Percentiles rank a stretch among this genome's conserved stretches.
Evolutionary conservation across 768 basidiomycete species (phyloP).

Genomic region (Galerina marginata): DNA sequence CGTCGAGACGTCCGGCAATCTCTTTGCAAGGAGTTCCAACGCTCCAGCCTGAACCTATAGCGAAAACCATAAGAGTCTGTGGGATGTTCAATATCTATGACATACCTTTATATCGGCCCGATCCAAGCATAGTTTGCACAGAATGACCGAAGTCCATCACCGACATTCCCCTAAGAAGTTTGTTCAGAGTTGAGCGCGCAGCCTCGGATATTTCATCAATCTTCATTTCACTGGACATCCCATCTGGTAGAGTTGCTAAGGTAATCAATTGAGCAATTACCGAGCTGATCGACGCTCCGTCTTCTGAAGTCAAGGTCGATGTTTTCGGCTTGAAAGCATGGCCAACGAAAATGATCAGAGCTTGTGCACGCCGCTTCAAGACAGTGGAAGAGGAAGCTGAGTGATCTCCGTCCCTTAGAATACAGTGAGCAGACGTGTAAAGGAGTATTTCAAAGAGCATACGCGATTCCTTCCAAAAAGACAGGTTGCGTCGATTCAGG

Average conservation of each 20-base stretch:
- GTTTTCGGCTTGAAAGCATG: constrained; percentile 48
- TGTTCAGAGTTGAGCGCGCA: constrained; percentile 57
- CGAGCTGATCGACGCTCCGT: constrained; percentile 39
- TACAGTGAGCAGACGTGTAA: not conserved
- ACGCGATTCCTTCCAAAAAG: constrained; percentile 67
- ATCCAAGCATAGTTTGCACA: constrained; percentile 58
- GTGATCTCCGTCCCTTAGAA: constrained; percentile 65
- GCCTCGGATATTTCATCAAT: constrained; percentile 49
- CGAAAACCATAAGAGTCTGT: constrained; percentile 10
- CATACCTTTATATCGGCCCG: constrained; percentile 56
- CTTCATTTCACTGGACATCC: constrained; percentile 36
- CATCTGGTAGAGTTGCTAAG: constrained; percentile 44
- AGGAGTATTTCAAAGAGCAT: constrained; percentile 22
- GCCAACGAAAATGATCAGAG: constrained; percentile 70
- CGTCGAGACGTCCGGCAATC: constrained; percentile 64
- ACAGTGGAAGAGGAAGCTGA: constrained; percentile 46
- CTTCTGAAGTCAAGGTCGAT: constrained; percentile 18
- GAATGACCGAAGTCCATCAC: constrained; percentile 72
- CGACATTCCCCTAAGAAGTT: constrained; percentile 66
- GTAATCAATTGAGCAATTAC: constrained; percentile 56
- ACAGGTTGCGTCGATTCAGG: constrained; percentile 43
- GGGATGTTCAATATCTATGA: not conserved
- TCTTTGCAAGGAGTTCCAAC: constrained; percentile 69
- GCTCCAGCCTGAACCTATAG: constrained; percentile 68
- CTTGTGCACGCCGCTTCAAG: constrained; percentile 65